Conservation (phyloP, 2,329 filamentous ascomycete species). For the Grosmannia huntii region DNA sequence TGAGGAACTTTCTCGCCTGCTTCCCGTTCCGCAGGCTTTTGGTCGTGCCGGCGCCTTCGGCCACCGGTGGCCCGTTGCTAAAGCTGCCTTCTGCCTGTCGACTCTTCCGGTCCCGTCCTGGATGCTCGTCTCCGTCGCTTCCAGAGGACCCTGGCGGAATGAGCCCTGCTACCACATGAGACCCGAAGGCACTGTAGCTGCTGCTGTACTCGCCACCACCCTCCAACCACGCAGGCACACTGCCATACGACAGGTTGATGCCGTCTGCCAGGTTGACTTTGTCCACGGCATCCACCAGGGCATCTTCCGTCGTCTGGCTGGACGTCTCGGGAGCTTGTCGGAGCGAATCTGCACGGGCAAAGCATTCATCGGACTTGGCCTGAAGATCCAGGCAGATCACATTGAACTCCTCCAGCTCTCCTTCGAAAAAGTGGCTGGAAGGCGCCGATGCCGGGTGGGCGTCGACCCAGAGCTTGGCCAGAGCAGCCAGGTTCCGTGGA, state of each 20-base stretch:
- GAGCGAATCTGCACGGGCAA: conserved; percentile 33
- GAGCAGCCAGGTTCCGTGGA: conserved; percentile 67
- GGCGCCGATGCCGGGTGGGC: conserved; percentile 22
- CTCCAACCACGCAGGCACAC: conserved; percentile 10
- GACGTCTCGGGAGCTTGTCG: conserved; percentile 24
- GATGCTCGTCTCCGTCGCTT: conserved; percentile 28
- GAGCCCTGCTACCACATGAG: not conserved
- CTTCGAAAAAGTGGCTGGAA: conserved; percentile 28
- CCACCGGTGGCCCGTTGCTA: conserved; percentile 12
- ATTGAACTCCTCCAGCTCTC: conserved; percentile 41
- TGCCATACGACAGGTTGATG: conserved; percentile 23
- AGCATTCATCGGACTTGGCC: conserved; percentile 36
- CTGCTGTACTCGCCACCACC: not conserved
- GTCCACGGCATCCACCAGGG: conserved; percentile 35
- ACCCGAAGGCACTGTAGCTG: not conserved
- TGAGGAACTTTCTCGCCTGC: conserved; percentile 28
- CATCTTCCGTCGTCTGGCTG: conserved; percentile 15
- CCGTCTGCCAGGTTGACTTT: conserved; percentile 26
- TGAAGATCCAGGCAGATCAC: conserved; percentile 37
- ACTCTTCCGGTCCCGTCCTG: conserved; percentile 14
- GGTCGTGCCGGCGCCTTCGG: conserved; percentile 22
- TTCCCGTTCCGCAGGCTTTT: conserved; percentile 24
- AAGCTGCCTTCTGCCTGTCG: conserved; percentile 12
- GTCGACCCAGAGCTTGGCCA: conserved; percentile 73
- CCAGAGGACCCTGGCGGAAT: conserved; percentile 36